Evolutionary conservation across 352 stramenopile species (phyloP), one percentile per base, ranked within the genome.

Genomic region (Discostella stelligera): DNA sequence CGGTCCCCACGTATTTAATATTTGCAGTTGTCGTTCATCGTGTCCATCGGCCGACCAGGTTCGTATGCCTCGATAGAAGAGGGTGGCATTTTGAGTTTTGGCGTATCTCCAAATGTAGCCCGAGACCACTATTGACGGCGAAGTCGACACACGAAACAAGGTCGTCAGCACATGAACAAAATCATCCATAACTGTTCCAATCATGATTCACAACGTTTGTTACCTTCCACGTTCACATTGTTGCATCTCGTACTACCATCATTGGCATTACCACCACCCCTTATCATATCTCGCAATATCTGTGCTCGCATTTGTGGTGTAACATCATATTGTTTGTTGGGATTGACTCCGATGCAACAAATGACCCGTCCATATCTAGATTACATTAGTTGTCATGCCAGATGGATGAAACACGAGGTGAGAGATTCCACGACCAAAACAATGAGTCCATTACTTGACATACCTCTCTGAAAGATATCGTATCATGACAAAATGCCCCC

Each of bases 51-150:
- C 83, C 39, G 79, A 66, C 87, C 87, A 93, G 10, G 73, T 91
- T 2, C 87, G 83, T 73, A 93, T 89, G 11, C 87, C 87, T 52
- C 87, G 74, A 69, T 84, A 90, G 27, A 93, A 88, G 1, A 85
- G 61, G 13, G 58, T 68, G 10, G 74, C 81, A 16, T 76, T 77
- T 61, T 85, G 52, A 13, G 41, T 60, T 67, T 79, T 89, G 11
- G 77, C 86, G 74, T 82, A 87, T 62, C 85, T 75, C 87, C 87
- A 93, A 56, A 93, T 90, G 65, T 91, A 91, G 23, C 85, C 85
- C 18, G 79, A 72, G 10, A 91, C 85, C 7, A 88, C 80, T 83
- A n/a, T 44, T 32, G 5, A 32, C 27, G 13, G 7, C 11, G 37
- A 14, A 14, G 9, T 41, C 32, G 9, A 41, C 3, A 41, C 32